Evolutionary conservation across 2,329 filamentous ascomycete genomes (phyloP).

Genomic region (Chrysosphaeria jannelii): DNA sequence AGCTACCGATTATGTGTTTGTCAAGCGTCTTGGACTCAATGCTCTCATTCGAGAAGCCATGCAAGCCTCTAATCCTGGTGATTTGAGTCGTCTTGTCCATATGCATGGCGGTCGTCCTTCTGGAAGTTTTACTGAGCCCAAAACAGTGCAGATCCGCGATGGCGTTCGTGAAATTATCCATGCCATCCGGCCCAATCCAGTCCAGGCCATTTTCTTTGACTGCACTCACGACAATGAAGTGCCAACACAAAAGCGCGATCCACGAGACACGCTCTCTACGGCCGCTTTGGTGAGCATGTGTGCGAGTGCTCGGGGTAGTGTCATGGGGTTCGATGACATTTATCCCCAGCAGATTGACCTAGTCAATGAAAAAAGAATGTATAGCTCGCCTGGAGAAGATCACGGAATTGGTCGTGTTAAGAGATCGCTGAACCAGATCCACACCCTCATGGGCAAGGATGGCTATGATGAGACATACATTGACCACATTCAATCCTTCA

Average conservation of each 20-base stretch:
- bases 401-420: conserved; percentile 74
- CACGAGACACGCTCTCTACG: conserved; percentile 76
- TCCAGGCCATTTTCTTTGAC: conserved; percentile 94
- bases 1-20: conserved; percentile 86
- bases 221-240: conserved; percentile 97
- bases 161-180: conserved; percentile 41
- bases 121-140: conserved; percentile 87
- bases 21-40: conserved; percentile 71
- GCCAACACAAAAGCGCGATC: conserved; percentile 81
- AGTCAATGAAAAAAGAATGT: conserved; percentile 62
- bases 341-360: conserved; percentile 85
- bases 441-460: conserved; percentile 83
- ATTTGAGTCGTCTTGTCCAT: conserved; percentile 78
- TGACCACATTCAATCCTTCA: conserved; percentile 84
- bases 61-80: conserved; percentile 89
- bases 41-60: conserved; percentile 88
- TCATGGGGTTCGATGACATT: conserved; percentile 94
- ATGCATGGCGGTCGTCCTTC: conserved; percentile 81
- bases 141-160: conserved; percentile 84
- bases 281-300: conserved; percentile 92
- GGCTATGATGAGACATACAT: conserved; percentile 88
- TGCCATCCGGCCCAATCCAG: conserved; percentile 58
- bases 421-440: conserved; percentile 80
- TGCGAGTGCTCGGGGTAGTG: conserved; percentile 73
- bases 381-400: conserved; percentile 43